These are phyloP conservation scores for Amaranthus palmeri DNA, from an alignment of 148 eudicot genomes.

Conservation along the genomic window DNA sequence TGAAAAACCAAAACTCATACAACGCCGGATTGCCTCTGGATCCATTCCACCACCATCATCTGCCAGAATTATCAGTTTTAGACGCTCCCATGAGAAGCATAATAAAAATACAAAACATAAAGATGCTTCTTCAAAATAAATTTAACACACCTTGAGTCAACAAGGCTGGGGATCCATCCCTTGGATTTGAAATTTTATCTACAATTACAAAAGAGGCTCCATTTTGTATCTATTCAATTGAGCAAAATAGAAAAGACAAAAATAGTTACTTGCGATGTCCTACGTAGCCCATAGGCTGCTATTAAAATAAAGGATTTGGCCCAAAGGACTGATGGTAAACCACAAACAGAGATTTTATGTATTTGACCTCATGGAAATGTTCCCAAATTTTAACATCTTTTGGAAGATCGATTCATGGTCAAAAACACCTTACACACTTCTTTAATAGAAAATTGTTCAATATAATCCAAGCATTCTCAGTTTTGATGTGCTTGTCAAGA, in stretches of 20 bases:
- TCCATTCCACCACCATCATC: constrained; percentile 99
- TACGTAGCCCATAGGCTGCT: too few relatives aligned
- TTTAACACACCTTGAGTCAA: constrained; percentile 64
- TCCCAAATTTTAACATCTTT: not conserved
- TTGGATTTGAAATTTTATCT: constrained; percentile 73
- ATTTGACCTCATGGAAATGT: not conserved
- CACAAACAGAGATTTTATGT: not conserved
- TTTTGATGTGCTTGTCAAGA: not conserved
- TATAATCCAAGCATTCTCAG: not conserved
- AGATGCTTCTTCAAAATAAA: too few relatives aligned
- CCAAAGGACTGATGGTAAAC: not conserved
- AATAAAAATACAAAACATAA: not conserved
- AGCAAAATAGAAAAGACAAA: constrained; percentile 17
- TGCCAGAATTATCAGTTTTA: constrained; percentile 34
- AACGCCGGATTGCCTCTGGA: constrained; percentile 73
- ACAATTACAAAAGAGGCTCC: constrained; percentile 75
- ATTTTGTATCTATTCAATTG: constrained; percentile 65
- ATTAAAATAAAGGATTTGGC: not conserved
- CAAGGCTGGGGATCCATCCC: constrained; percentile 70
- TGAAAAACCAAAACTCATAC: constrained; percentile 96
- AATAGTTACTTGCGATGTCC: not conserved
- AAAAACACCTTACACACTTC: not conserved
- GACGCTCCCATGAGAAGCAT: constrained; percentile 10
- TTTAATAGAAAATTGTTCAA: not conserved
- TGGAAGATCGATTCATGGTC: not conserved